Evolutionary conservation across 805 yeast species (phyloP), one percentile per base, ranked within the genome.

Genomic region (Nakazawaea ambrosiae): DNA sequence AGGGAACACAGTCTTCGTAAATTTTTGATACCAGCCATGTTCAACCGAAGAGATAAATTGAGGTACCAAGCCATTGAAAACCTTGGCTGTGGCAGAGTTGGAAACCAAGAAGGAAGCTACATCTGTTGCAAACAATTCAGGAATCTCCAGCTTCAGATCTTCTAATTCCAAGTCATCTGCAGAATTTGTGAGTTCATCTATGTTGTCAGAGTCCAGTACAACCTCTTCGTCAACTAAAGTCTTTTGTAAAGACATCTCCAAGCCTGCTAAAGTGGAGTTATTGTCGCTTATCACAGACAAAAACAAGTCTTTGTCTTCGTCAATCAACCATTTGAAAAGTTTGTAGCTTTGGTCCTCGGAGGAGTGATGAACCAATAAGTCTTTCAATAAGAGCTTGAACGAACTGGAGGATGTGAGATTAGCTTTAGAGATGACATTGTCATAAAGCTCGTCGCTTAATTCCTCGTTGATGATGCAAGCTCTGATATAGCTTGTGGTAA

Each of bases 171-270:
- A 49, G 8, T 48, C 52, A 8, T 50, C 55, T 14, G 43, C 52
- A n/a, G 47, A 45, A 18, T 54, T 43, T 31, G 55, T 58, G 57
- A 41, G 27, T 4, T 46, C 51, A 16, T 49, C 48, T 20, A 43
- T 33, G 20, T 42, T 61, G 17, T 63, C 51, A 23, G 53, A 62
- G 9, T 4, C 35, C 14, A 15, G 37, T 39, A 9, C 45, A 7
- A 39, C 41, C 14, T 36, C 38, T 2, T 45, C 47, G 8, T 46
- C 50, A 20, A 58, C 48, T 36, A 87, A 58, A 1, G 89, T 78
- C 1, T 81, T 69, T 58, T 85, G 83, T 32, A 86, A 60, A 37
- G 70, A 67, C 66, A 87, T 72, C 61, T 81, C 89, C 20, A 80
- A 60, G 4, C 64, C 46, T 20, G 70, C 75, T 3, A 74, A 42